Conservation (phyloP, 2,329 filamentous ascomycete genomes). For the Cladosporium sp. region DNA sequence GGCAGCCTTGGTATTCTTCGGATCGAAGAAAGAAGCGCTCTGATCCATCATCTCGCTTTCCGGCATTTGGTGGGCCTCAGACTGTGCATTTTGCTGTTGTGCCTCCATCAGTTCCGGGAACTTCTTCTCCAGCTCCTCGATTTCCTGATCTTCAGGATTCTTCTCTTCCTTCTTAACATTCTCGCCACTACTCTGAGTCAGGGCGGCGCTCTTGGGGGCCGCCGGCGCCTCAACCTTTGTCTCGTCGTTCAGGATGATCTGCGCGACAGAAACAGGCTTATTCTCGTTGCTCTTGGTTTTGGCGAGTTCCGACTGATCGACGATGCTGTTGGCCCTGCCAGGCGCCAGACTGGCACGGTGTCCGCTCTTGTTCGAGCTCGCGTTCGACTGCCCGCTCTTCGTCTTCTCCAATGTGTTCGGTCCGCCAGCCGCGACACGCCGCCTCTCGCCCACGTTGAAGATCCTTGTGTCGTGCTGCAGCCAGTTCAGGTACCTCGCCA, state of each 20-base stretch:
- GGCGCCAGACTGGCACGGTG: conserved; percentile 20
- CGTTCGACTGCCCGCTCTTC: conserved; percentile 7
- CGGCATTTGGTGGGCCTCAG: not conserved
- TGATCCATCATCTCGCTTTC: conserved; percentile 64
- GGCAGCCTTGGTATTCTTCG: conserved; percentile 73
- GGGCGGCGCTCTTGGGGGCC: conserved; percentile 22
- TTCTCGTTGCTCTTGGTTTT: conserved; percentile 12
- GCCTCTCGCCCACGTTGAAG: conserved; percentile 93
- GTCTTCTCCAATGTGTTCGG: conserved; percentile 30
- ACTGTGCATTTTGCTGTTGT: conserved; percentile 2
- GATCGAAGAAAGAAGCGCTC: conserved; percentile 89
- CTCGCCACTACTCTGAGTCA: conserved; percentile 21
- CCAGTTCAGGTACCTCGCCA: conserved; percentile 93
- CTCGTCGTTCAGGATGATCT: conserved; percentile 55
- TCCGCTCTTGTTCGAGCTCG: not conserved
- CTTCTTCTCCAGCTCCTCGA: conserved; percentile 17
- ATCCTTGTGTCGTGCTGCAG: conserved; percentile 92
- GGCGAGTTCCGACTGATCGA: conserved; percentile 17
- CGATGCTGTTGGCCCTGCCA: conserved; percentile 16
- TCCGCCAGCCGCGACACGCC: conserved; percentile 69
- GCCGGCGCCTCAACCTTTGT: conserved; percentile 33
- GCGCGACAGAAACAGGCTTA: conserved; percentile 38
- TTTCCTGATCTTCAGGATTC: conserved; percentile 26
- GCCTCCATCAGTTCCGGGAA: conserved; percentile 12
- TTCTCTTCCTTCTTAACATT: conserved; percentile 23